Evolutionary conservation across 768 basidiomycete species (phyloP).

Genomic region (Rhodotorula graminis): DNA sequence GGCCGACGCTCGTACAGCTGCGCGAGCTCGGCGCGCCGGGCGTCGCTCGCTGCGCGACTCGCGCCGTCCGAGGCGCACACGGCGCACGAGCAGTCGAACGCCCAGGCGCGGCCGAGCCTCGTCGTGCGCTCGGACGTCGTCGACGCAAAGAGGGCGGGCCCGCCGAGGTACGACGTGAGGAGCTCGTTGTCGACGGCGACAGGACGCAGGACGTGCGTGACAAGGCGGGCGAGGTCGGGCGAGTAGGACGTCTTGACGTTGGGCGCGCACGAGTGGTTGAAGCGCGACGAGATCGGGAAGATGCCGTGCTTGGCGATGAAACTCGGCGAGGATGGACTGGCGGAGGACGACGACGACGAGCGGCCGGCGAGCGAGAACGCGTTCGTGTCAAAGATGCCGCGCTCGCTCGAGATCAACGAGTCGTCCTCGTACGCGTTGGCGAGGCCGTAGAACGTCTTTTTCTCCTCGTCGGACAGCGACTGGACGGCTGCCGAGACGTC

Average conservation of each 20-base stretch:
- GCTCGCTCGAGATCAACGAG: neutral
- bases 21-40: neutral
- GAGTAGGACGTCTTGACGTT: slow-evolving; percentile 5
- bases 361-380: neutral
- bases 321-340: neutral
- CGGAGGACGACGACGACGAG: too few relatives aligned
- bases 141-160: too few relatives aligned
- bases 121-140: too few relatives aligned
- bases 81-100: too few relatives aligned
- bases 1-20: neutral
- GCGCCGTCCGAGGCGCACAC: too few relatives aligned
- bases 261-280: slow-evolving; percentile 2
- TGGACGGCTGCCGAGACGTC: neutral
- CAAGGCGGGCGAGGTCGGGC: neutral
- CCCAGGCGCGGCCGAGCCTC: too few relatives aligned
- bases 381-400: slow-evolving; percentile 5
- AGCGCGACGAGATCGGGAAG: neutral
- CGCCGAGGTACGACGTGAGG: neutral
- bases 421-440: neutral
- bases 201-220: neutral
- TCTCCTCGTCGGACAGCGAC: neutral
- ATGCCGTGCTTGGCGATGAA: neutral
- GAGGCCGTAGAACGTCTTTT: neutral
- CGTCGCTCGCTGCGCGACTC: neutral
- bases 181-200: neutral